phyloP scores from a whole-genome alignment of 306 rosid genomes.

The Glycyrrhiza uralensis region DNA sequence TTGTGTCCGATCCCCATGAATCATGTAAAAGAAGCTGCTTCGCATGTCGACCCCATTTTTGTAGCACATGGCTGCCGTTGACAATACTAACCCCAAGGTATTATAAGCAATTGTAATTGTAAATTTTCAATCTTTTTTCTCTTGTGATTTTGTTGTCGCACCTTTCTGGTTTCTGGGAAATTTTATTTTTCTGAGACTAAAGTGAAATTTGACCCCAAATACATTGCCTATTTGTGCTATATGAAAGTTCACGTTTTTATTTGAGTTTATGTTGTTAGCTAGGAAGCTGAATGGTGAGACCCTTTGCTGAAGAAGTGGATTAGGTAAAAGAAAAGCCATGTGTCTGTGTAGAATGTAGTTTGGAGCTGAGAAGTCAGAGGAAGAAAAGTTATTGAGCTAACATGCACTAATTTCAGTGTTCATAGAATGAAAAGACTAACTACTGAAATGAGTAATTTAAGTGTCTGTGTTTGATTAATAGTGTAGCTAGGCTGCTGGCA shows the following conservation, averaged over 20 bases:
- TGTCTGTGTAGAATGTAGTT: background rate
- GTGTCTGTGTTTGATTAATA: background rate
- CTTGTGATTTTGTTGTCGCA: background rate
- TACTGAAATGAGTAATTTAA: background rate
- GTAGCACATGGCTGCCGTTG: conserved; percentile 45
- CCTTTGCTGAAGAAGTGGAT: background rate
- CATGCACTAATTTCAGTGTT: background rate
- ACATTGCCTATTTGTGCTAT: background rate
- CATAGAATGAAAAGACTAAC: background rate
- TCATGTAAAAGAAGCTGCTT: conserved; percentile 10
- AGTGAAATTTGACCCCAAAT: background rate
- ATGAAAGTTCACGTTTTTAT: background rate
- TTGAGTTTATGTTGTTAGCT: background rate
- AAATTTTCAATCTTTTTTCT: background rate
- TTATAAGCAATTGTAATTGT: background rate
- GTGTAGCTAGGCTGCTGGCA: background rate
- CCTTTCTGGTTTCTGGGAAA: background rate
- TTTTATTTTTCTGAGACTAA: background rate
- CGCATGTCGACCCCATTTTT: conserved; percentile 15
- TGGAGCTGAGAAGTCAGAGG: background rate
- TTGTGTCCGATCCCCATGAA: conserved; percentile 43
- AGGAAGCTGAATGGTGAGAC: background rate
- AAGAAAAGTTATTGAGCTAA: background rate
- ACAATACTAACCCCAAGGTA: conserved; percentile 38
- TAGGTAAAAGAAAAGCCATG: background rate